A percentile compares a stretch with the other conserved stretches of the same genome.
Conservation (phyloP, 257 asterid genomes). For the Oldenlandia corymbosa region DNA sequence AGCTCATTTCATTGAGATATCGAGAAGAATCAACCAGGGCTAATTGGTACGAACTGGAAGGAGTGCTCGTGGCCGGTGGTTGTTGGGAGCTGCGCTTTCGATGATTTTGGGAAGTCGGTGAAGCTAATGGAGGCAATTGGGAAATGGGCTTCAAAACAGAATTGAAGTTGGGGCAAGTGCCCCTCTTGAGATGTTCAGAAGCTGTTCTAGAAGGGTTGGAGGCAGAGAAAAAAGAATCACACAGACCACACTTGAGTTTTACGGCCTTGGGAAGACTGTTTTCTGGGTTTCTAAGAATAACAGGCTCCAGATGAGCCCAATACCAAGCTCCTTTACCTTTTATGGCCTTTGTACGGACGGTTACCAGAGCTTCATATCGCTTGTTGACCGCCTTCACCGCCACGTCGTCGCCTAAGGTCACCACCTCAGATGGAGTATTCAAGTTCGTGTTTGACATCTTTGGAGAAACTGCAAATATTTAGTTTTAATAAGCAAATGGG, state of each 20-base stretch:
- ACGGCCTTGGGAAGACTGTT: slow-evolving; percentile 67
- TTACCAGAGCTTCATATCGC: slow-evolving; percentile 63
- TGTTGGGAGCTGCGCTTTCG: slow-evolving; percentile 55
- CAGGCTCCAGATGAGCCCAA: slow-evolving; percentile 90
- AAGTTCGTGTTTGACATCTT: slow-evolving; percentile 45
- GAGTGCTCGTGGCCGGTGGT: slow-evolving; percentile 27
- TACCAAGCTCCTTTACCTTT: slow-evolving; percentile 99
- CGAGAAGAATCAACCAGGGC: slow-evolving; percentile 37
- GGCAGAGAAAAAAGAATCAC: slow-evolving; percentile 69
- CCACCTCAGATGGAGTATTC: slow-evolving; percentile 30
- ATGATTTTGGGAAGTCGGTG: slow-evolving; percentile 60
- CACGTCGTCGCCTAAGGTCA: slow-evolving; percentile 36
- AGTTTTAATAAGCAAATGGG: background rate
- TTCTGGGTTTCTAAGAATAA: slow-evolving; percentile 57
- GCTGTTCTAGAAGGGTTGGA: slow-evolving; percentile 89
- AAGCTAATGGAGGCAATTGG: slow-evolving; percentile 60
- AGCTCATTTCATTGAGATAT: slow-evolving; percentile 18
- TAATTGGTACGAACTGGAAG: slow-evolving; percentile 38
- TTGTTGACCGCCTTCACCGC: slow-evolving; percentile 55
- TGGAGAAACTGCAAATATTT: slow-evolving; percentile 8
- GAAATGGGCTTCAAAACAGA: slow-evolving; percentile 50
- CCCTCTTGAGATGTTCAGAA: slow-evolving; percentile 74
- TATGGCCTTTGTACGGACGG: slow-evolving; percentile 72
- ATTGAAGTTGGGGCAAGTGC: slow-evolving; percentile 70
- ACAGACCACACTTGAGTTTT: slow-evolving; percentile 68